Evolutionary conservation across 148 eudicot genomes (phyloP), one percentile per base, ranked within the genome.

Genomic region (Rhododendron mucronatum): DNA sequence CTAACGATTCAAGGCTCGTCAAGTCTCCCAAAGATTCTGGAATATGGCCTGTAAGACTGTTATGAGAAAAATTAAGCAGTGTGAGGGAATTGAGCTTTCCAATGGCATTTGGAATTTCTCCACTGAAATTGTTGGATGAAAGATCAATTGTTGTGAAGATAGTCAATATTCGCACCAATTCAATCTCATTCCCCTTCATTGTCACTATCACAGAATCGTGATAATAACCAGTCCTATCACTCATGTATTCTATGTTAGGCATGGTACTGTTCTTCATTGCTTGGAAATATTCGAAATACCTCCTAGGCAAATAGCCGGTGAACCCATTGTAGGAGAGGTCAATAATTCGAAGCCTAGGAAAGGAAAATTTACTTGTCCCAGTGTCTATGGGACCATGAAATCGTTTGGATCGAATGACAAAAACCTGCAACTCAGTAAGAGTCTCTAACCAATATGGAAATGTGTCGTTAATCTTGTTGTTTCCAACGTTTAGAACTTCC

Each of bases 251-350:
- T 16, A 1, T 1, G 39, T 14, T 21, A 14, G 65, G 11, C 45
- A 18, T 48, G 5, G 41, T 28, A 26, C 2, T 26, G n/a, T n/a
- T 18, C 23, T 37, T 81, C 91, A 89, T 90, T 3, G 88, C 88
- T 44, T 0, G 86, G 89, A 84, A 88, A 4, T 81, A 73, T n/a
- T 10, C 2, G n/a, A 92, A 59, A 26, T 45, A 61, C 0, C 7
- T 30, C 1, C 3, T 1, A 2, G 81, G 77, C 47, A 91, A 59
- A 7, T 55, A 23, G 16, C 91, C 90, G 5, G 7, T 53, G 53
- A 93, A 91, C 26, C 80, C 73, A 84, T 93, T 93, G 51, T 67
- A 88, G 44, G 93, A 89, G 15, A 93, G 80, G 78, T 93, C 95
- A 18, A 92, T 2, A 7, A 93, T 91, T 75, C 89, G 94, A 73